Evolutionary conservation across 352 stramenopile species (phyloP).

Genomic region (Pythium dissimile): DNA sequence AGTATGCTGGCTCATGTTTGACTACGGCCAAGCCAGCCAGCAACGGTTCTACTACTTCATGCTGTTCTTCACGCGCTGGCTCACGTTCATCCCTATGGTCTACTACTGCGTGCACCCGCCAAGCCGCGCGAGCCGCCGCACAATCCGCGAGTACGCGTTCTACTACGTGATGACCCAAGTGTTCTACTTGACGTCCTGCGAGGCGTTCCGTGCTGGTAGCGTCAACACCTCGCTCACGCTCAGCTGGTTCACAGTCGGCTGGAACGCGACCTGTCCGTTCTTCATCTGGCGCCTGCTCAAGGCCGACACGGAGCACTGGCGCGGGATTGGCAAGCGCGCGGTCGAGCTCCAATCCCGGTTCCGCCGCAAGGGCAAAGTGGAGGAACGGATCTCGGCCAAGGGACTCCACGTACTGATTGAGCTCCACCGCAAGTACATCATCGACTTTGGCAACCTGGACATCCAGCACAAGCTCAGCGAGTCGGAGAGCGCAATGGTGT

Average conservation of each 20-base stretch:
- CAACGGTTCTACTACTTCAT: constrained; percentile 13
- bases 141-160: constrained; percentile 15
- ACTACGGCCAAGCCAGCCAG: constrained; percentile 11
- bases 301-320: constrained; percentile 34
- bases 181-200: constrained; percentile 13
- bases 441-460: constrained; percentile 53
- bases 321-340: constrained; percentile 24
- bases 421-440: constrained; percentile 40
- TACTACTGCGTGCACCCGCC: constrained; percentile 20
- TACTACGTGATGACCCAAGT: constrained; percentile 19
- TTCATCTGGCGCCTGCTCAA: constrained; percentile 34
- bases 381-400: constrained; percentile 38
- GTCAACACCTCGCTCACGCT: constrained; percentile 17
- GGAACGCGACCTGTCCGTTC: constrained; percentile 32
- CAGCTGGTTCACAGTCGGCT: constrained; percentile 26
- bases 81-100: constrained; percentile 21
- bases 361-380: constrained; percentile 24
- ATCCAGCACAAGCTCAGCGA: constrained; percentile 38
- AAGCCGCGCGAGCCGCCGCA: constrained; percentile 6
- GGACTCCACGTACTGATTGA: constrained; percentile 49
- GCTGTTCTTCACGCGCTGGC: constrained; percentile 1
- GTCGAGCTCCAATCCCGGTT: constrained; percentile 27
- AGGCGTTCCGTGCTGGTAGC: constrained; percentile 18
- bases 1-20: constrained; percentile 15
- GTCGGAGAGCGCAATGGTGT: constrained; percentile 41